Percentiles rank a stretch among this genome's conserved stretches.
These are phyloP conservation scores for Lithocarpus polystachyus DNA, from an alignment of 306 rosid genomes.

Conservation along the genomic window DNA sequence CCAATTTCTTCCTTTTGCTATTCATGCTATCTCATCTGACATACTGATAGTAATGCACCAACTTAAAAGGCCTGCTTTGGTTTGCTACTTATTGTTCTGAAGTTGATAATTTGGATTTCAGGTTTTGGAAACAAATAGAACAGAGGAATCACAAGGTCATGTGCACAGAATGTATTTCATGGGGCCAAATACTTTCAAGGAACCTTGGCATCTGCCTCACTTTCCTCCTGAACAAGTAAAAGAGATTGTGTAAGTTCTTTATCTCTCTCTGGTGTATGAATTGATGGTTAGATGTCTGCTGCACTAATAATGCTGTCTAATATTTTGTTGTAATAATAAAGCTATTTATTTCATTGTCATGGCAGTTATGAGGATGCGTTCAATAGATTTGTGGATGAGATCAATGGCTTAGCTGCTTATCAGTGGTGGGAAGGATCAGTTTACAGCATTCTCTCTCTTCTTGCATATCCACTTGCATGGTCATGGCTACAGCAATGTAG, in stretches of 20 bases:
- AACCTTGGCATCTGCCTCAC: constrained; percentile 96
- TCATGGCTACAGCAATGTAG: constrained; percentile 97
- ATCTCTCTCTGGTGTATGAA: constrained; percentile 7
- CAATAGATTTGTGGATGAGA: constrained; percentile 85
- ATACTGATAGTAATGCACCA: not conserved
- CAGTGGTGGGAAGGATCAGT: constrained; percentile 99
- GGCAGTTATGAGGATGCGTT: constrained; percentile 89
- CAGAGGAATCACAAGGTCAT: constrained; percentile 95
- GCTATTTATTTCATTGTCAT: constrained; percentile 20
- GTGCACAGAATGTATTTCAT: constrained; percentile 95
- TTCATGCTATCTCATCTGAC: constrained; percentile 3
- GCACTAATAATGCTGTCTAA: not conserved
- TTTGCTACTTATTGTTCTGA: not conserved
- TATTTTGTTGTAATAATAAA: not conserved
- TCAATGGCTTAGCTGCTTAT: constrained; percentile 85
- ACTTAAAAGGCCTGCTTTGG: constrained; percentile 15
- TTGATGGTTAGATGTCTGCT: not conserved
- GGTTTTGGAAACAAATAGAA: constrained; percentile 74
- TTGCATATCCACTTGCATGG: constrained; percentile 88
- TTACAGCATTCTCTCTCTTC: constrained; percentile 65
- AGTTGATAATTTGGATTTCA: constrained; percentile 39
- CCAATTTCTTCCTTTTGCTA: constrained; percentile 23
- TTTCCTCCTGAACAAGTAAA: constrained; percentile 85
- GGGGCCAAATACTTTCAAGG: constrained; percentile 96
- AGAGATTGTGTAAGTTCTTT: constrained; percentile 82